phyloP scores from a whole-genome alignment of 1,284 basidiomycete genomes.

The Puccinia triticina region DNA sequence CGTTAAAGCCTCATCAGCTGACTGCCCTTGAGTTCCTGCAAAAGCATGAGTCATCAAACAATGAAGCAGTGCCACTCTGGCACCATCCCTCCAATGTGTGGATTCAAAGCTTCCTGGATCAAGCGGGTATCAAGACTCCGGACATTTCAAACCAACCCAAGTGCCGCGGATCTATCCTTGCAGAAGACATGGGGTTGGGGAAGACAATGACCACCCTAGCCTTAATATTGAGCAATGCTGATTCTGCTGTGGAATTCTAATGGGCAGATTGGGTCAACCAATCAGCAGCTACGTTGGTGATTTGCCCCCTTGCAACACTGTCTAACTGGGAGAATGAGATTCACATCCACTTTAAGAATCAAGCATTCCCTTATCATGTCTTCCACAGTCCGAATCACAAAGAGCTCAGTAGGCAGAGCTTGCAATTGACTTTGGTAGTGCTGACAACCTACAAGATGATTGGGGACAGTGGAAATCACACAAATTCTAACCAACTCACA shows the following conservation, averaged over 20 bases:
- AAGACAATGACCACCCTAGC: too few species aligned
- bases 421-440: background rate
- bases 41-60: background rate
- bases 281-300: background rate
- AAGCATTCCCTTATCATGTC: background rate
- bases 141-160: background rate
- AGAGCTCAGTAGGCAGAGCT: background rate
- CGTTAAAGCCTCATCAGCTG: background rate
- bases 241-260: too few species aligned
- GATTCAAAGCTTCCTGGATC: background rate
- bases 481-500: background rate
- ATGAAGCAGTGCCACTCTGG: background rate
- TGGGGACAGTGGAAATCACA: background rate
- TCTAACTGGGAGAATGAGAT: slow-evolving; percentile 5
- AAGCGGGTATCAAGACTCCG: background rate
- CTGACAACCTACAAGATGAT: slow-evolving; percentile 2
- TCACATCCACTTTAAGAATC: background rate
- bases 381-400: background rate
- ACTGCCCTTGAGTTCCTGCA: background rate
- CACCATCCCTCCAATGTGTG: background rate
- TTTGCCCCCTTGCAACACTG: background rate
- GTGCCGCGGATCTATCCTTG: background rate
- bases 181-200: background rate
- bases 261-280: background rate
- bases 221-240: too few species aligned